Conservation (phyloP, 768 basidiomycete genomes). For the Lentinus tigrinus region DNA sequence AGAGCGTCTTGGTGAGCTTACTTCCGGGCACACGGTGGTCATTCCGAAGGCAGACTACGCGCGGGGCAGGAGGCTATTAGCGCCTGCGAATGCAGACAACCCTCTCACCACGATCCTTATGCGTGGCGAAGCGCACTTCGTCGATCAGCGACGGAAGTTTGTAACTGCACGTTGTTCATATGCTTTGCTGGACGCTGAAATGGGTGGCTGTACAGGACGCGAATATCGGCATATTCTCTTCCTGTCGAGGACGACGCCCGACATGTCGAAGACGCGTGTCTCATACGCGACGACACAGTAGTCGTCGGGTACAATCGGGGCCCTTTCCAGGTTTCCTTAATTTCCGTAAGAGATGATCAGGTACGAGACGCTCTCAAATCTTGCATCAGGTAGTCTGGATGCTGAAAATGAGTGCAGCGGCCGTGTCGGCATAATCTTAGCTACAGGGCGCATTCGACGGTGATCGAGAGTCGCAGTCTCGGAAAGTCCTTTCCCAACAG, state of each 20-base stretch:
- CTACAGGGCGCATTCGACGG: conserved; percentile 22
- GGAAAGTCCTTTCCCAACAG: conserved; percentile 21
- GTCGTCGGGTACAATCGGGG: conserved; percentile 44
- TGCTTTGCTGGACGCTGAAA: conserved; percentile 3
- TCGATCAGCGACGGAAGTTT: conserved; percentile 23
- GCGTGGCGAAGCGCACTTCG: conserved; percentile 30
- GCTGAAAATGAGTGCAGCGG: conserved; percentile 9
- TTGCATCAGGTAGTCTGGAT: background rate
- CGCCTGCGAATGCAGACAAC: conserved; percentile 13
- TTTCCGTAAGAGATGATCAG: conserved; percentile 31
- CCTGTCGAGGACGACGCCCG: conserved; percentile 10
- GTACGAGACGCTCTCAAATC: conserved; percentile 12
- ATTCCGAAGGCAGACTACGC: conserved; percentile 26
- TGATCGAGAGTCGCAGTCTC: conserved; percentile 26
- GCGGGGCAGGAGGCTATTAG: conserved; percentile 26
- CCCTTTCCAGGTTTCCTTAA: conserved; percentile 41
- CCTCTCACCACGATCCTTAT: conserved; percentile 27
- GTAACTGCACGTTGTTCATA: background rate
- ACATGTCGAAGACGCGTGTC: conserved; percentile 47
- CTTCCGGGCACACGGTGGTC: conserved; percentile 14
- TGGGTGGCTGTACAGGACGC: conserved; percentile 16
- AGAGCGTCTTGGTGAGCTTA: background rate
- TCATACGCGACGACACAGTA: conserved; percentile 37
- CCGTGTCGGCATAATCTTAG: conserved; percentile 22
- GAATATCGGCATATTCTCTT: conserved; percentile 19